These are phyloP conservation scores for Talaromyces ruber DNA, from an alignment of 495 filamentous ascomycete genomes.

Conservation along the genomic window DNA sequence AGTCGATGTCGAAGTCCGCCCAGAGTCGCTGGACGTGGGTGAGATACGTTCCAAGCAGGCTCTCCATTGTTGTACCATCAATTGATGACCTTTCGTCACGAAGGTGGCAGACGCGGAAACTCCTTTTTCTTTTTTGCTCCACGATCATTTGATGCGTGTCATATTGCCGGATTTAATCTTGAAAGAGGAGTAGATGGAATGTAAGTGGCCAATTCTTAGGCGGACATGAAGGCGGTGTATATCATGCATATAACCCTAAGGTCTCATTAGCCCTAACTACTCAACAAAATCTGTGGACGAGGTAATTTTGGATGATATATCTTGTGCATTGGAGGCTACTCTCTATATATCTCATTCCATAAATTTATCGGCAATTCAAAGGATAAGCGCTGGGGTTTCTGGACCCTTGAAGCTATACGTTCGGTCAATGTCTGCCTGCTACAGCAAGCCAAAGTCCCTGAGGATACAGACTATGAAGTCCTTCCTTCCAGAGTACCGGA, in stretches of 20 bases:
- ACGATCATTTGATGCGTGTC: background rate
- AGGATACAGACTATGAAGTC: no score
- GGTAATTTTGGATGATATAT: background rate
- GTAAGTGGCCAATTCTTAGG: background rate
- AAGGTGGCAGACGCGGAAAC: background rate
- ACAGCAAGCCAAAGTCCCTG: no score
- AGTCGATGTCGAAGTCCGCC: slow-evolving; percentile 13
- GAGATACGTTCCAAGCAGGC: slow-evolving; percentile 11
- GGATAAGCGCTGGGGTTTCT: no score
- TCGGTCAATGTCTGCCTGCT: no score
- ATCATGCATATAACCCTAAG: background rate
- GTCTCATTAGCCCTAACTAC: background rate
- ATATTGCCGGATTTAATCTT: background rate
- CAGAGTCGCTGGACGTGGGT: slow-evolving; percentile 15
- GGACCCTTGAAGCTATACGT: no score
- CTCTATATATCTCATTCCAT: no score
- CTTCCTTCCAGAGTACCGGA: no score
- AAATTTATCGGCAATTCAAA: no score
- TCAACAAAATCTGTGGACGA: background rate
- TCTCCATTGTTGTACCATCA: background rate
- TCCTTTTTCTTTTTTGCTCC: background rate
- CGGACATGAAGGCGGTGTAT: background rate
- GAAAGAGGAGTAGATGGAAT: background rate
- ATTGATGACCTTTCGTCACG: background rate
- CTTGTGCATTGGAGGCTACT: no score